A percentile compares a stretch with the other conserved stretches of the same genome.
Conservation (phyloP, 2,329 filamentous ascomycete species). For the Beauveria brongniartii region DNA sequence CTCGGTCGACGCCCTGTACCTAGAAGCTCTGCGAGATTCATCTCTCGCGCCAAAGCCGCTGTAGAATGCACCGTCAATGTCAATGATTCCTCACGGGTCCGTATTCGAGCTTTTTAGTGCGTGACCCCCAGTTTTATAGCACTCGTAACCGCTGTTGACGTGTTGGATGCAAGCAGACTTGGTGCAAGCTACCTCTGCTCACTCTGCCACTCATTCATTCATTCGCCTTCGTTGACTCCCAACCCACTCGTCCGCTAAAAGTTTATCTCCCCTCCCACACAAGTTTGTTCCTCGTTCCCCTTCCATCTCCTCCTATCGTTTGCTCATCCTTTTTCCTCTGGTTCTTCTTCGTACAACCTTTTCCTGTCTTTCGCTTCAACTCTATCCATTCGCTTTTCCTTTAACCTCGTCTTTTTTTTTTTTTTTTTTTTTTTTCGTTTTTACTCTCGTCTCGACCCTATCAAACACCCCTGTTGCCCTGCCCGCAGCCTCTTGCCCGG, state of each 20-base stretch:
- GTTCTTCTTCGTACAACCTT: neutral
- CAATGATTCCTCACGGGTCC: neutral
- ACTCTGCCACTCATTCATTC: neutral
- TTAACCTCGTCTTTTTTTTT: neutral
- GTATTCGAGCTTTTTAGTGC: neutral
- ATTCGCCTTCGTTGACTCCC: neutral
- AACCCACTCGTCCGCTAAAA: neutral
- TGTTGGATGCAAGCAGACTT: neutral
- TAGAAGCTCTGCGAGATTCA: too few species aligned
- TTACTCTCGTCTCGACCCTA: too few species aligned
- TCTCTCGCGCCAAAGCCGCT: neutral
- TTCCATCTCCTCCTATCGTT: neutral
- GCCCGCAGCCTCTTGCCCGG: neutral
- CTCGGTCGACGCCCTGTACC: too few species aligned
- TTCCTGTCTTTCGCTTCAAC: neutral
- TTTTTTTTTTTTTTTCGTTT: neutral
- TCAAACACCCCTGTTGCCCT: neutral
- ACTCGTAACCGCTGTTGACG: neutral
- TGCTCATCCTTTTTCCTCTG: neutral
- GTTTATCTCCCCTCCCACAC: neutral
- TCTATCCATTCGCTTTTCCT: conserved; percentile 1
- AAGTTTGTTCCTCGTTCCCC: neutral
- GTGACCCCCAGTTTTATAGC: neutral
- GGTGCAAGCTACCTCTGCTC: too few species aligned
- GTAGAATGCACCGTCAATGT: neutral